Evolutionary conservation across 805 yeast genomes (phyloP).

Genomic region (Jamesozyma piceae): DNA sequence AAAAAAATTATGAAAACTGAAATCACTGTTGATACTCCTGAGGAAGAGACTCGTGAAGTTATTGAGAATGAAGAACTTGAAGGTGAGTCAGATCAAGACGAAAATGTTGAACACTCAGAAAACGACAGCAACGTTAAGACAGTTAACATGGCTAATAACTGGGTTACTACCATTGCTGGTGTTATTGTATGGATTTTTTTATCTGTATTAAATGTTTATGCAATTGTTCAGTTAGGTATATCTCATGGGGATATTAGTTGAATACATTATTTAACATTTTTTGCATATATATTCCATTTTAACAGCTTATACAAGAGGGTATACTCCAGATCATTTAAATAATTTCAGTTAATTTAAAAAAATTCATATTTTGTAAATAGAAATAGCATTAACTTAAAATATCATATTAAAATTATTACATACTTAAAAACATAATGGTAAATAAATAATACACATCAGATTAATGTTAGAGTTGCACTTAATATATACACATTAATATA

Average conservation of each 20-base stretch:
- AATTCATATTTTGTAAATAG: no score
- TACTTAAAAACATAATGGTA: no score
- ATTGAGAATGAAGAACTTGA: conserved; percentile 3
- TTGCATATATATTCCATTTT: no score
- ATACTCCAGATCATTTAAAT: no score
- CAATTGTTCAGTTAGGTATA: conserved; percentile 35
- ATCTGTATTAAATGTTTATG: conserved; percentile 59
- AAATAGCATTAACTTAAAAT: no score
- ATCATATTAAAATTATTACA: no score
- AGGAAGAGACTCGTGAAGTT: conserved; percentile 4
- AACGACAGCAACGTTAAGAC: conserved; percentile 19
- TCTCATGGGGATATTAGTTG: conserved; percentile 22
- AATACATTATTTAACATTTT: background rate
- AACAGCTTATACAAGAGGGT: no score
- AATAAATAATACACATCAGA: no score
- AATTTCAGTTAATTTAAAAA: no score
- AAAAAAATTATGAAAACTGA: conserved; percentile 59
- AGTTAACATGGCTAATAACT: conserved; percentile 53
- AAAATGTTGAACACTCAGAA: conserved; percentile 11
- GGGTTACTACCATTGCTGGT: conserved; percentile 45
- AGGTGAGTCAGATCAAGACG: conserved; percentile 6
- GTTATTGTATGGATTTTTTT: conserved; percentile 61
- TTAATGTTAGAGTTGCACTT: no score
- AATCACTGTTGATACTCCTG: conserved; percentile 13
- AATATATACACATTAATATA: no score